Base-by-base conservation (phyloP, 176 grass and related monocot genomes). In the Tillandsia fasciculata region DNA sequence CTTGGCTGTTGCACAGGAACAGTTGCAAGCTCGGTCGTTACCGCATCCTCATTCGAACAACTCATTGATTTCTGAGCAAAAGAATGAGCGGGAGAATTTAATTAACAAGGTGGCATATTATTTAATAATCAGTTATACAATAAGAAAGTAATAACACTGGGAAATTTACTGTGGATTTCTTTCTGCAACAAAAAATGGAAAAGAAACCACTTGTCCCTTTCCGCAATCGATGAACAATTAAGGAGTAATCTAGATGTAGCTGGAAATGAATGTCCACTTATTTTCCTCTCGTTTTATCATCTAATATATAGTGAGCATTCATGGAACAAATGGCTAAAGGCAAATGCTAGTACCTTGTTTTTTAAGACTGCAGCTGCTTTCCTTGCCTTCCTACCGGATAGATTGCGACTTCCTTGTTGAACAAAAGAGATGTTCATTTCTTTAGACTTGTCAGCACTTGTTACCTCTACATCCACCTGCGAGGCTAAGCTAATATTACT, bases 21-120 rank as follows among this genome's bases (percentile, higher is more conserved):
- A 77, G 80, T 50, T 72, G 72, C 69, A 48, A 20, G 63, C 70
- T 93, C 89, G 8, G 54, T n/a, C 54, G 75, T 51, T 79, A 72
- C 67, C 27, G 67, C 52, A 29, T 90, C 81, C 72, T 78, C 83
- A 82, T 75, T 99, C 73, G 79, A 86, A 87, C 78, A 74, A 49
- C 78, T 77, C 57, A 66, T 84, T 8, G 72, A 87, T 87, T 87
- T 87, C 94, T 90, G 76, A 79, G 77, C 14, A 70, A 79, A 79
- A 71, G 61, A 80, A n/a, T 42, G 27, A 68, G 66, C 2, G 50
- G 70, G 12, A 59, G 73, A 78, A 49, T 70, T 72, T 74, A 66
- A 50, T 0, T 72, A 76, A 12, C 47, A n/a, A 12, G 11, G 72
- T 76, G 52, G 9, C 17, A 11, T 10, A 15, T 67, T 20, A 22